These are phyloP conservation scores for Rubroboletus satanas DNA, from an alignment of 768 basidiomycete species.

Conservation along the genomic window DNA sequence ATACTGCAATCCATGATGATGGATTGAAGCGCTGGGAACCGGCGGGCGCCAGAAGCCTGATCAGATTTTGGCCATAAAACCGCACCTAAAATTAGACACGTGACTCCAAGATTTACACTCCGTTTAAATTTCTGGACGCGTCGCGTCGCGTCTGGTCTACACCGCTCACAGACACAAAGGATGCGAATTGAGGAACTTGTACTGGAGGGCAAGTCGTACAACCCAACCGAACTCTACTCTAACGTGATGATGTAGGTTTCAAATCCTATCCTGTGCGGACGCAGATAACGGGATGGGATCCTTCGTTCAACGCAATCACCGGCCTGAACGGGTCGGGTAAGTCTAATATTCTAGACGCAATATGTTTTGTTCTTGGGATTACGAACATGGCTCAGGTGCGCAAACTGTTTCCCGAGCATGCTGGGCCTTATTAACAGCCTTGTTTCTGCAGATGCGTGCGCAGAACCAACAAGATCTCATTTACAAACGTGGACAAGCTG, in stretches of 20 bases:
- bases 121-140: slow-evolving; percentile 26
- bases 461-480: slow-evolving; percentile 96
- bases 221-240: background rate
- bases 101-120: slow-evolving; percentile 21
- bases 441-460: slow-evolving; percentile 73
- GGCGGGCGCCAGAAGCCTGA: background rate
- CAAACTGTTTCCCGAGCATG: background rate
- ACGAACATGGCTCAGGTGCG: slow-evolving; percentile 92
- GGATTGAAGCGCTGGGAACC: slow-evolving; percentile 13
- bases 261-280: slow-evolving; percentile 98
- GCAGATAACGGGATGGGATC: slow-evolving; percentile 94
- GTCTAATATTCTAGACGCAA: slow-evolving; percentile 98
- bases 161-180: slow-evolving; percentile 15
- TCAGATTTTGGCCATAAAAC: slow-evolving; percentile 1
- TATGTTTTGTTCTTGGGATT: slow-evolving; percentile 97
- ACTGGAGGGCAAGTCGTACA: slow-evolving; percentile 62
- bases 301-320: slow-evolving; percentile 98
- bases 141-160: slow-evolving; percentile 27
- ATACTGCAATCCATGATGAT: background rate
- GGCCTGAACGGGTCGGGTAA: slow-evolving; percentile 96
- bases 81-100: slow-evolving; percentile 3
- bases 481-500: slow-evolving; percentile 98
- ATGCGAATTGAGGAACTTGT: slow-evolving; percentile 97
- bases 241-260: slow-evolving; percentile 58
- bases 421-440: background rate